Conservation (phyloP, 2,329 filamentous ascomycete genomes). For the Colletotrichum sp. region DNA sequence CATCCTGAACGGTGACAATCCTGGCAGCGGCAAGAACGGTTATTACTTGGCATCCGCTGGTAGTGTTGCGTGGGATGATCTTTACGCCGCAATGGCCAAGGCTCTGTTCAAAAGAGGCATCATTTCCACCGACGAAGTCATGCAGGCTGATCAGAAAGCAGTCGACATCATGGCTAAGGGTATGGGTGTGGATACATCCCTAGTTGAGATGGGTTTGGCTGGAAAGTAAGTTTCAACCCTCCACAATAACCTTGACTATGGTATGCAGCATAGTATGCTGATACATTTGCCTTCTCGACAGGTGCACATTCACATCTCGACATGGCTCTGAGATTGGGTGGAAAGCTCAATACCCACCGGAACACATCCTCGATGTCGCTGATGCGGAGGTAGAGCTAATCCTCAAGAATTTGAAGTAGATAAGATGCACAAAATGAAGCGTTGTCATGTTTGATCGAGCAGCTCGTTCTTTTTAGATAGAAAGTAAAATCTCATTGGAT, state of each 20-base stretch:
- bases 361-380: constrained; percentile 51
- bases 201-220: constrained; percentile 37
- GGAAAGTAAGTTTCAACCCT: constrained; percentile 39
- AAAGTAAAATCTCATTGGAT: neutral
- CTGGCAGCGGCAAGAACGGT: constrained; percentile 45
- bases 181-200: constrained; percentile 33
- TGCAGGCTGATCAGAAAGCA: constrained; percentile 35
- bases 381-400: constrained; percentile 51
- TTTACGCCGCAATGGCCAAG: constrained; percentile 51
- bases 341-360: constrained; percentile 43
- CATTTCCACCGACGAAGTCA: constrained; percentile 41
- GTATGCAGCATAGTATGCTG: neutral
- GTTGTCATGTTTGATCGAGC: fast-evolving
- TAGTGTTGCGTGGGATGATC: constrained; percentile 52
- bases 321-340: constrained; percentile 49
- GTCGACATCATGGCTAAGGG: constrained; percentile 45
- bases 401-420: neutral
- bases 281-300: neutral
- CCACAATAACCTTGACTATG: neutral
- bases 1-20: constrained; percentile 44
- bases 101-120: constrained; percentile 42
- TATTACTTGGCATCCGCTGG: constrained; percentile 57
- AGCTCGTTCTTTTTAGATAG: neutral
- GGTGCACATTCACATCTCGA: constrained; percentile 38
- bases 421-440: fast-evolving